Base-by-base conservation (phyloP, 1,284 basidiomycete species). In the Sanghuangporus sanghuang region DNA sequence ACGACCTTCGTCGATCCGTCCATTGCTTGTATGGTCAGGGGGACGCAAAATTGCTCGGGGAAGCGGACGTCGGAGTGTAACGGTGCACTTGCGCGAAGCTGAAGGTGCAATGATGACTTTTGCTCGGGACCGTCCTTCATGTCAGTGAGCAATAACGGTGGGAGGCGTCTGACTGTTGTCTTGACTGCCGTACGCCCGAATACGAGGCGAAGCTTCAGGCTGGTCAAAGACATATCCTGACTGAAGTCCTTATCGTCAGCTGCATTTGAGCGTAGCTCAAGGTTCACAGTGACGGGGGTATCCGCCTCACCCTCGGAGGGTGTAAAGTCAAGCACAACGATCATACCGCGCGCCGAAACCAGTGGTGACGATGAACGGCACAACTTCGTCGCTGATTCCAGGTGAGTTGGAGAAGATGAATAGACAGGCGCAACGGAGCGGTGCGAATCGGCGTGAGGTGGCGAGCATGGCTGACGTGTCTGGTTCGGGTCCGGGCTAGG, bases 1-100 rank as follows among this genome's bases (percentile, higher is more conserved):
- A 90, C 70, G 36, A 89, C 71, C 4, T 72, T 69, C 62, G 83
- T 81, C 23, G 81, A 74, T 44, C 77, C 73, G 71, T 83, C 79
- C 61, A 91, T 74, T 7, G 85, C 86, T 71, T 90, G 86, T 14
- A 89, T 82, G 6, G 82, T 81, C 56, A 91, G 76, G 4, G 79
- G 75, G 21, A 86, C 80, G 48, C 35, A 56, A 42, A 53, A 60
- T 38, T 38, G 66, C 76, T 71, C 67, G 72, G 66, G 11, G 73
- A 73, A 44, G 70, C 42, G 39, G 74, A 66, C n/a, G 70, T 74
- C 59, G 74, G 70, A 64, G 48, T 82, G 76, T 14, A 78, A 72
- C 8, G 88, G 87, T 0, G 80, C 79, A 18, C 75, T 70, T 0
- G 85, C 85, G 57, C 83, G 79, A 57, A 90, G 81, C 68, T 86